phyloP scores from a whole-genome alignment of 345 rosid genomes.

The Clarkia xantiana region DNA sequence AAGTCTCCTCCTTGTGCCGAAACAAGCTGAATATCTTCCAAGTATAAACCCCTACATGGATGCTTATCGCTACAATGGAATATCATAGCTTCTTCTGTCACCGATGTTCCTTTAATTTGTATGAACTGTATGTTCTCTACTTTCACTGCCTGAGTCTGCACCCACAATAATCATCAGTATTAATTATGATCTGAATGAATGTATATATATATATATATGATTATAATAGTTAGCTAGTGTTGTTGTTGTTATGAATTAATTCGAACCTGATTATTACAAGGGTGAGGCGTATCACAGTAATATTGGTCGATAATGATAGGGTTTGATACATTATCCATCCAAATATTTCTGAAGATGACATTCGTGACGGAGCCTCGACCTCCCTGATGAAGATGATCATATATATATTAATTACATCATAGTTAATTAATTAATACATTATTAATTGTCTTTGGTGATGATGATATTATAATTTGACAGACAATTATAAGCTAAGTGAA shows the following conservation, averaged over 20 bases:
- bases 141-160: constrained; percentile 67
- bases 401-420: too few relatives aligned
- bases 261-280: constrained; percentile 75
- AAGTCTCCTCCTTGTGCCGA: constrained; percentile 20
- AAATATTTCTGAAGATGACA: constrained; percentile 40
- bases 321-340: constrained; percentile 68
- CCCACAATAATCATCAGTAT: constrained; percentile 1
- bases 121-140: constrained; percentile 46
- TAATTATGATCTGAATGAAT: neutral
- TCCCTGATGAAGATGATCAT: too few relatives aligned
- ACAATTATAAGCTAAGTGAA: too few relatives aligned
- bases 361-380: constrained; percentile 56
- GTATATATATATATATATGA: neutral
- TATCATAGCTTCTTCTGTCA: constrained; percentile 53
- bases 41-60: constrained; percentile 45
- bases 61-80: constrained; percentile 55
- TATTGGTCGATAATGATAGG: constrained; percentile 82
- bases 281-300: constrained; percentile 56
- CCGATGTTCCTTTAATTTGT: constrained; percentile 57
- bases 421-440: too few relatives aligned
- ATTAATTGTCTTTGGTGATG: too few relatives aligned
- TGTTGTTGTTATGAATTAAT: neutral
- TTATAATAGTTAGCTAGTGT: too few relatives aligned
- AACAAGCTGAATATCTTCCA: constrained; percentile 54
- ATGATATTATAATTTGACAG: too few relatives aligned